Percentiles rank a stretch among this genome's conserved stretches.
Evolutionary conservation across 169 alveolate species (phyloP).

Genomic region (Eimeria sp.): DNA sequence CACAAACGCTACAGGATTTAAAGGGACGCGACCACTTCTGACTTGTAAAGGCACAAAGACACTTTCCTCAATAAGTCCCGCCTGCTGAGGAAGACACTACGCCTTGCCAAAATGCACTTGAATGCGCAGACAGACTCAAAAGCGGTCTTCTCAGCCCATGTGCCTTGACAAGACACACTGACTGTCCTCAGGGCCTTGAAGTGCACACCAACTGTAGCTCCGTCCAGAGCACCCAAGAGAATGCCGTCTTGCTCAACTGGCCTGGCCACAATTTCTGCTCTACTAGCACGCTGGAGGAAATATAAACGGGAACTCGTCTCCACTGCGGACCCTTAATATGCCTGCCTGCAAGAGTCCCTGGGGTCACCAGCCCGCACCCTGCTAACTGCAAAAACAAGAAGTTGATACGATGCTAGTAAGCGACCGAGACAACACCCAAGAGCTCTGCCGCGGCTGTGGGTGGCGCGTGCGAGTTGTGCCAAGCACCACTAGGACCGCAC

Average conservation of each 20-base stretch:
- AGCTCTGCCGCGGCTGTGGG: conserved; percentile 78
- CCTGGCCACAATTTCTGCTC: not conserved
- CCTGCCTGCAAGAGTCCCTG: conserved; percentile 42
- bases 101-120: not conserved
- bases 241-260: not conserved
- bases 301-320: not conserved
- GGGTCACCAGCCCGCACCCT: not conserved
- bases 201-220: not conserved
- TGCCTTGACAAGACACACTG: conserved; percentile 21
- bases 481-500: conserved; percentile 74
- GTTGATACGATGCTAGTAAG: not conserved
- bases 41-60: not conserved
- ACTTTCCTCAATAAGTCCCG: not conserved
- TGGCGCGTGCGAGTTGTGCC: conserved; percentile 81
- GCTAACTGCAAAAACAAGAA: not conserved
- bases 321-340: not conserved
- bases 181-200: not conserved
- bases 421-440: conserved; percentile 42
- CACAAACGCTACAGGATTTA: not conserved
- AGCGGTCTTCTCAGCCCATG: not conserved
- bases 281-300: not conserved
- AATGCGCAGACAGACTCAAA: not conserved
- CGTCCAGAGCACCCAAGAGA: conserved; percentile 8
- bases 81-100: not conserved
- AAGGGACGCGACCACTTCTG: not conserved